Evolutionary conservation across 2,329 filamentous ascomycete genomes (phyloP), one percentile per base, ranked within the genome.

Genomic region (Trichophyton mentagrophytes): DNA sequence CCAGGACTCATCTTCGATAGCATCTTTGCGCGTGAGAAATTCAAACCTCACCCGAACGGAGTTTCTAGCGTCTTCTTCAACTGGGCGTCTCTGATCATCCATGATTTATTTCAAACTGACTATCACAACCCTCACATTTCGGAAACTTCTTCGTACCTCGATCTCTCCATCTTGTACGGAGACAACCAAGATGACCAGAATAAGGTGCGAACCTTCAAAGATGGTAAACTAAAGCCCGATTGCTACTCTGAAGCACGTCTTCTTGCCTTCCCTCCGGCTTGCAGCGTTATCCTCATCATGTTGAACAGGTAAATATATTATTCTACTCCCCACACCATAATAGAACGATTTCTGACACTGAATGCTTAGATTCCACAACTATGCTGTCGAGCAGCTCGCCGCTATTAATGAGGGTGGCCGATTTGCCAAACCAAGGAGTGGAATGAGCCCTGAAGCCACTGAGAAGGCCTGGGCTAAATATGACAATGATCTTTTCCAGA

Each of bases 71-170:
- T 78, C 64, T 68, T 80, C 7, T 77, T 80, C 61, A 79, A 78
- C 42, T 74, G 78, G 17, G 79, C 79, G 0, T 78, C 77, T 2
- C 77, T 81, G 58, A 79, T 81, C 61, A 81, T 80, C 22, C 79
- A 81, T 61, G 79, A 79, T 65, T 73, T 79, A 40, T 79, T 79
- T 65, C 70, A 74, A 44, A 77, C 70, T 1, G 69, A 73, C 59
- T 61, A 66, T n/a, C 55, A 46, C 9, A 68, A 74, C 69, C 69
- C 46, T 63, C 74, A 65, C 66, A 73, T 66, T 62, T 66, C 59
- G 33, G 71, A 75, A 17, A 75, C 68, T 0, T 78, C 77, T 0
- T 80, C 78, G 0, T 80, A 79, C 61, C 69, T 79, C 7, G 78
- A 80, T 60, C 66, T 80, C 0, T 70, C 75, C 2, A 77, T 76